Evolutionary conservation across 352 stramenopile species (phyloP).

Genomic region (Elongisporangium prolatum): DNA sequence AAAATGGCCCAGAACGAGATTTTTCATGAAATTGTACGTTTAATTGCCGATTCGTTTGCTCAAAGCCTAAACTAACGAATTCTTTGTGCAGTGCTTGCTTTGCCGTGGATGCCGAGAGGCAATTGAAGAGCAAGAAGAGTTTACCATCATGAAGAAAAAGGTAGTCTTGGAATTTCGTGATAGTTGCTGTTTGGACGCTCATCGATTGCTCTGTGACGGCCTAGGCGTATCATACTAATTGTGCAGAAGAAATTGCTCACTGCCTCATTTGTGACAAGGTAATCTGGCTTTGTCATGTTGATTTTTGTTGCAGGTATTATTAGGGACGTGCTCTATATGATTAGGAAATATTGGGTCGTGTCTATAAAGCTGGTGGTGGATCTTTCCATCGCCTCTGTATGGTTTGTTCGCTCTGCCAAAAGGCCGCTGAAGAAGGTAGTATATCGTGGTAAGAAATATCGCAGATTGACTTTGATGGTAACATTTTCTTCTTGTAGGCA

Average conservation of each 20-base stretch:
- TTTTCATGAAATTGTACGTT: conserved; percentile 75
- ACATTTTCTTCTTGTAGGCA: too few species aligned
- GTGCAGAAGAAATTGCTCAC: conserved; percentile 57
- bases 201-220: background rate
- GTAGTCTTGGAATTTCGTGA: conserved; percentile 9
- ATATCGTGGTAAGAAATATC: background rate
- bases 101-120: conserved; percentile 67
- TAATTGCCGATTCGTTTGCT: background rate
- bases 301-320: too few species aligned
- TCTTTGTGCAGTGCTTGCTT: conserved; percentile 46
- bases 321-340: background rate
- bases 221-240: conserved; percentile 70
- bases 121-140: conserved; percentile 79
- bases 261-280: conserved; percentile 75
- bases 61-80: background rate
- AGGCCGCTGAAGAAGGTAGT: conserved; percentile 60
- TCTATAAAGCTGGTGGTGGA: conserved; percentile 56
- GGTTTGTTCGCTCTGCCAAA: conserved; percentile 65
- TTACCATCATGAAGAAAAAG: conserved; percentile 77
- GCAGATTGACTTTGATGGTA: too few species aligned
- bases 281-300: too few species aligned
- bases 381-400: conserved; percentile 82
- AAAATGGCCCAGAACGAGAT: conserved; percentile 74
- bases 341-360: conserved; percentile 71
- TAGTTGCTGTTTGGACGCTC: background rate